These are phyloP conservation scores for Gymnopilus dilepis DNA, from an alignment of 768 basidiomycete genomes.

Conservation along the genomic window DNA sequence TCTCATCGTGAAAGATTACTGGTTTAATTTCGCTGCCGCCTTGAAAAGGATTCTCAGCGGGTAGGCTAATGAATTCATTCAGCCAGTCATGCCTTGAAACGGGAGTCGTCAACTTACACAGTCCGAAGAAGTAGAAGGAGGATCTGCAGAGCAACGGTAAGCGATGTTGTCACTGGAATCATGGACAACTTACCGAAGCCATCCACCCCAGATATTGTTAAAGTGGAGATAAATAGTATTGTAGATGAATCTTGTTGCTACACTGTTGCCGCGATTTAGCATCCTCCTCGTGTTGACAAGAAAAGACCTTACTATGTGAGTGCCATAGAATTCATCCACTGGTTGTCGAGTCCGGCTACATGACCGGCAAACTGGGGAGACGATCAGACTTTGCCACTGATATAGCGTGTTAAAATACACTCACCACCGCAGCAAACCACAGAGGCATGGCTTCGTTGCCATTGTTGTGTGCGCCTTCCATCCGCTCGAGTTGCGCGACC, in stretches of 20 bases:
- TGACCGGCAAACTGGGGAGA: slow-evolving; percentile 36
- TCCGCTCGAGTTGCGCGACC: slow-evolving; percentile 32
- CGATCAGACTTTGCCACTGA: background rate
- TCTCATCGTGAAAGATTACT: background rate
- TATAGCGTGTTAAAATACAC: slow-evolving; percentile 1
- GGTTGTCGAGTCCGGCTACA: slow-evolving; percentile 35
- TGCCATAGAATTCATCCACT: slow-evolving; percentile 36
- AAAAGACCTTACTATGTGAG: slow-evolving; percentile 34
- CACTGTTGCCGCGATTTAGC: slow-evolving; percentile 13
- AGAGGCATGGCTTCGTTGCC: slow-evolving; percentile 40
- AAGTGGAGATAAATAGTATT: slow-evolving; percentile 32
- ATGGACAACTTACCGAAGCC: slow-evolving; percentile 24
- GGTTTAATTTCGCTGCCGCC: slow-evolving; percentile 17
- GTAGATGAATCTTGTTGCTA: slow-evolving; percentile 25
- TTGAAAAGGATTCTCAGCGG: slow-evolving; percentile 30
- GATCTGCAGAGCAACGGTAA: slow-evolving; percentile 8
- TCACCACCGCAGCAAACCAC: slow-evolving; percentile 40
- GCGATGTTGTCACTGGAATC: background rate
- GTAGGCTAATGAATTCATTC: slow-evolving; percentile 19
- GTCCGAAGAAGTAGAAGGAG: slow-evolving; percentile 26
- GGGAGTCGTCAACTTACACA: slow-evolving; percentile 20
- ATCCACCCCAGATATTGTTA: slow-evolving; percentile 22
- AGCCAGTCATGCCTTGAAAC: background rate
- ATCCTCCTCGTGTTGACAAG: background rate
- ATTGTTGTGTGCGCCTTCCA: slow-evolving; percentile 45